Base-by-base conservation (phyloP, 305 asterid genomes). In the Fraxinus platypoda region DNA sequence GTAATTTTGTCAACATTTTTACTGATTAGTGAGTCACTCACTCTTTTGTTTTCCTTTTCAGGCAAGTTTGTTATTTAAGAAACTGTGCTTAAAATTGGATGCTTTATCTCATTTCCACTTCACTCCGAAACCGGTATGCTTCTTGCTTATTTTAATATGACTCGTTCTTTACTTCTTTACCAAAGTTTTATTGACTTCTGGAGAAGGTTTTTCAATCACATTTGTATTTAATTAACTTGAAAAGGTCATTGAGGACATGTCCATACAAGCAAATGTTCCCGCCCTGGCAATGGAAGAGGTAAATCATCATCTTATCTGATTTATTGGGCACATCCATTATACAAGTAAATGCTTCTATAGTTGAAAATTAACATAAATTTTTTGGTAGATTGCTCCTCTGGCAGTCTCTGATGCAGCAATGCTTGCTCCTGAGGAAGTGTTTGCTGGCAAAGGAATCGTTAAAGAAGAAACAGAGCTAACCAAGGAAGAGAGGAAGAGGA, bases 251-350 rank as follows among this genome's bases (percentile, higher is more conserved):
- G 97, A 96, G 85, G 98, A 96, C 81, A 92, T 96, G 98, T 90
- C 98, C 57, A 88, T 96, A 84, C 98, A 92, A 91, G 88, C 94
- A 84, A 94, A 93, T 87, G 97, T 94, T 66, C 98, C 98, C 54
- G 99, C 99, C 15, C 90, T 93, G 64, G 98, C 95, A 43, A 96
- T 96, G 94, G 99, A 96, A 92, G 99, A 96, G 98, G 99, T 94
- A 84, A 66, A 21, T 23, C 31, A 34, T 80, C 35, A 43, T 12
- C 54, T 11, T 74, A 35, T 84, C 33, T 9, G 2, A 23, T 19
- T 57, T 35, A 12, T 75, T 12, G n/a, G 33, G 54, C 34, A 25
- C 59, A 64, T 73, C 57, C n/a, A 52, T 46, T 80, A 59, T 2
- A 72, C 34, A 54, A 26, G 57, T 71, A 11, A 17, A 26, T 77